Percentiles rank a stretch among this genome's conserved stretches.
Evolutionary conservation across 768 basidiomycete species (phyloP).

Genomic region (Tulasnella sp.): DNA sequence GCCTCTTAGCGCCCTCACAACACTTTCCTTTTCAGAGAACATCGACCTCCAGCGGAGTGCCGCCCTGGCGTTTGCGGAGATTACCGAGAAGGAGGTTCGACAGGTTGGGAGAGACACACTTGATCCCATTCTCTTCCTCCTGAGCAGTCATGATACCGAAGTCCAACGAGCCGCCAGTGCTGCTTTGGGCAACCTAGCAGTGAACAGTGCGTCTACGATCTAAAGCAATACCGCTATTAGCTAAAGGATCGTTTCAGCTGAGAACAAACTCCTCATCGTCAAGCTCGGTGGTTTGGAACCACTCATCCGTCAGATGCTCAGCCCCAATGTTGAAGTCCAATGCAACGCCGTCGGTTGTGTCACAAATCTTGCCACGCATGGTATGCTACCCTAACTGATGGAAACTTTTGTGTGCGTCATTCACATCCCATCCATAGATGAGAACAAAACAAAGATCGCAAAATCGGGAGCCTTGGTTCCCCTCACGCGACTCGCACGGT

Average conservation of each 20-base stretch:
- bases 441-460: conserved; percentile 99
- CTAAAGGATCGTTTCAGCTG: conserved; percentile 41
- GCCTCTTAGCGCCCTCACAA: conserved; percentile 86
- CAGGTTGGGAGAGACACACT: conserved; percentile 94
- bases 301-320: conserved; percentile 96
- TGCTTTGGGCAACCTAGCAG: conserved; percentile 92
- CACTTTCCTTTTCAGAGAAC: conserved; percentile 96
- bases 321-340: conserved; percentile 97
- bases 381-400: conserved; percentile 34
- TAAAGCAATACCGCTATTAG: not conserved
- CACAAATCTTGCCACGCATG: conserved; percentile 96
- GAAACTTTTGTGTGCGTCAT: too few relatives aligned
- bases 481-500: conserved; percentile 86
- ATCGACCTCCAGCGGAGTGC: conserved; percentile 97
- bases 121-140: conserved; percentile 93
- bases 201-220: conserved; percentile 64
- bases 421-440: conserved; percentile 44
- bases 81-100: conserved; percentile 98
- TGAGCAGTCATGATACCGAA: conserved; percentile 96
- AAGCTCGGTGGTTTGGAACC: conserved; percentile 96
- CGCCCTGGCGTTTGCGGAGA: conserved; percentile 96
- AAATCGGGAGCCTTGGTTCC: conserved; percentile 98
- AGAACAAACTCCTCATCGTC: conserved; percentile 98
- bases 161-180: conserved; percentile 97
- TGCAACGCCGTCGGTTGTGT: conserved; percentile 99